Base-by-base conservation (phyloP, 2,329 filamentous ascomycete species). In the Achaetomium macrosporum region DNA sequence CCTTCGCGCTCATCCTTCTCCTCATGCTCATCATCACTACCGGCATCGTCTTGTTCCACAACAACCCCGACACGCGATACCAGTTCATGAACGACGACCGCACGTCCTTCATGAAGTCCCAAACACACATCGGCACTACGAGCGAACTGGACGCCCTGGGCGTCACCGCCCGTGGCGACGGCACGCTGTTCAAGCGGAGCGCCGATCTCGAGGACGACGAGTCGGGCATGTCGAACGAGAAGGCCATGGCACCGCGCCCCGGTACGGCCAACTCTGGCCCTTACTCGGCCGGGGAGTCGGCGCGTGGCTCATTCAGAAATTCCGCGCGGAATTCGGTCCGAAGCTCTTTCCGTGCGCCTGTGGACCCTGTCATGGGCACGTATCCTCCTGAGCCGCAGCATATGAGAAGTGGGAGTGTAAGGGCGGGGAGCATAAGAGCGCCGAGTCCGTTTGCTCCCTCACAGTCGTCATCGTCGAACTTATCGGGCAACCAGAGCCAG, bases 31-130 rank as follows among this genome's bases (percentile, higher is more conserved):
- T 93, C 54, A 78, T 91, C 62, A 71, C 89, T 13, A 75, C 73
- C 4, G 59, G 65, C 13, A 55, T 90, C 61, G 86, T 89, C 46
- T 79, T 93, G 59, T 79, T 87, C 64, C 87, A 87, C 56, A 91
- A 91, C 78, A 90, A 93, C 70, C 89, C 89, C 15, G 89, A 95
- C 66, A 87, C 83, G 19, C 83, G 89, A 52, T 95, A 95, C 71
- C 88, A 92, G 69, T 88, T 87, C 57, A 92, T 95, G 88, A 84
- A 86, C 53, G 89, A 95, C 65, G 89, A 95, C 71, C 85, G 89
- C 63, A 87, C 87, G 50, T 92, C 88, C 12, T 95, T 95, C 74
- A 92, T 93, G 80, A 93, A 93, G 74, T 92, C 88, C 25, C 85
- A 90, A 65, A 84, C 86, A 10, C 82, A 88, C 62, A 75, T 93